phyloP scores from a whole-genome alignment of 106 monocot genomes.

The Phalaenopsis equestris region DNA sequence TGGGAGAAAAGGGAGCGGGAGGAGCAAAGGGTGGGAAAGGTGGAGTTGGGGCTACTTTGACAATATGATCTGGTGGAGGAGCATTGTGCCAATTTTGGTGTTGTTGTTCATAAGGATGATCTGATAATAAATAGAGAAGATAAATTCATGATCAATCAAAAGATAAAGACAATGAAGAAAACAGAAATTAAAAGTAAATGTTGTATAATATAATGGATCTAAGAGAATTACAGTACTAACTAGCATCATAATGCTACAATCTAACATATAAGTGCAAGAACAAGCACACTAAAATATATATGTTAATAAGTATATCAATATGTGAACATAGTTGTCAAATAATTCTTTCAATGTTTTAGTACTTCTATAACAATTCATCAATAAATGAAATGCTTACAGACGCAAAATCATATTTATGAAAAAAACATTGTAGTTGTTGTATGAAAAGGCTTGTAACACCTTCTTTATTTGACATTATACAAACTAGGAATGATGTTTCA shows the following conservation, averaged over 20 bases:
- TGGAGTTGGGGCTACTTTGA: not conserved
- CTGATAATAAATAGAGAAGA: not conserved
- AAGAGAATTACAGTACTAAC: not conserved
- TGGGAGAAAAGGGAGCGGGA: conserved; percentile 10
- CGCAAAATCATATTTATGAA: too few species aligned
- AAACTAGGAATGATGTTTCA: too few species aligned
- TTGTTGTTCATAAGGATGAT: conserved; percentile 12
- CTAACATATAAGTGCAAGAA: not conserved
- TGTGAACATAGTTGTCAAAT: too few species aligned
- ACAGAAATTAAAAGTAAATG: not conserved
- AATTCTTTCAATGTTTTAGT: too few species aligned
- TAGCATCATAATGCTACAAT: not conserved
- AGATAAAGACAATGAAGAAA: not conserved
- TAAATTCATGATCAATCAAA: not conserved
- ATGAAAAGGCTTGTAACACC: too few species aligned
- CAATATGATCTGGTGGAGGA: conserved; percentile 12
- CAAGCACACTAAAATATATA: not conserved
- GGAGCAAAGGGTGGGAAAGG: conserved; percentile 11
- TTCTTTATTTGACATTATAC: too few species aligned
- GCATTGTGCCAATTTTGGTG: conserved; percentile 23
- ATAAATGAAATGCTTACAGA: too few species aligned
- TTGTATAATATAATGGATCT: not conserved
- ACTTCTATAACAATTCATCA: too few species aligned
- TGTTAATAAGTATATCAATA: too few species aligned
- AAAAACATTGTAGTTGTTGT: too few species aligned